These are phyloP conservation scores for Gautieria morchelliformis DNA, from an alignment of 768 basidiomycete genomes.

Conservation along the genomic window DNA sequence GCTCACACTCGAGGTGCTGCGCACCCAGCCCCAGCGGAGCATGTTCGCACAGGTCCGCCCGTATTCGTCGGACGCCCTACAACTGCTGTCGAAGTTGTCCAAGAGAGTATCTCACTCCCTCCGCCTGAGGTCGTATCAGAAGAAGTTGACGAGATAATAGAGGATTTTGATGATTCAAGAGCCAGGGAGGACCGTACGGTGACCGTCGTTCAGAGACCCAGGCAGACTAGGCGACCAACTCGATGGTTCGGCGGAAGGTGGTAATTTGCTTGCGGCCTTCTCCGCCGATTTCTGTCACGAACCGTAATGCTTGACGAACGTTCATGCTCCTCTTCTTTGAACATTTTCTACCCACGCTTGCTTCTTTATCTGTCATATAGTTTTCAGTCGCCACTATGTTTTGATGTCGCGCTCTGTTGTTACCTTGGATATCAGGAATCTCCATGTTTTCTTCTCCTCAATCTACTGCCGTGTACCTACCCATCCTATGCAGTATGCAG, in stretches of 20 bases:
- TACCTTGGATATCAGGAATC: not conserved
- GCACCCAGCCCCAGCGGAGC: conserved; percentile 57
- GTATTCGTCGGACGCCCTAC: conserved; percentile 32
- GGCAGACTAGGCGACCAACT: conserved; percentile 38
- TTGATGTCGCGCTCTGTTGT: not conserved
- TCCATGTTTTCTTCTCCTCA: not conserved
- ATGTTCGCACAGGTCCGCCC: conserved; percentile 32
- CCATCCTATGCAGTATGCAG: not conserved
- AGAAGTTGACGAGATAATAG: conserved; percentile 35
- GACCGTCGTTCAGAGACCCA: conserved; percentile 27
- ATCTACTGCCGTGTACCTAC: not conserved
- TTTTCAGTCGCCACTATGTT: not conserved
- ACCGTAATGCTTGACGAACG: not conserved
- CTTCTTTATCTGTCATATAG: not conserved
- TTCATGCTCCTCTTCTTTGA: not conserved
- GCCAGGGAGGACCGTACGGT: conserved; percentile 2
- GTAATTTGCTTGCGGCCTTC: not conserved
- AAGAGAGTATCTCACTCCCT: conserved; percentile 38
- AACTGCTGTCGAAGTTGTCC: conserved; percentile 54
- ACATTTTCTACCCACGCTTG: not conserved
- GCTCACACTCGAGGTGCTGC: conserved; percentile 71
- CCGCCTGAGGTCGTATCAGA: conserved; percentile 23
- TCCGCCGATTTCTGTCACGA: not conserved
- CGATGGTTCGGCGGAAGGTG: conserved; percentile 56
- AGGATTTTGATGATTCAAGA: conserved; percentile 13